phyloP scores from a whole-genome alignment of 495 filamentous ascomycete species.

The Tuber borchii region DNA sequence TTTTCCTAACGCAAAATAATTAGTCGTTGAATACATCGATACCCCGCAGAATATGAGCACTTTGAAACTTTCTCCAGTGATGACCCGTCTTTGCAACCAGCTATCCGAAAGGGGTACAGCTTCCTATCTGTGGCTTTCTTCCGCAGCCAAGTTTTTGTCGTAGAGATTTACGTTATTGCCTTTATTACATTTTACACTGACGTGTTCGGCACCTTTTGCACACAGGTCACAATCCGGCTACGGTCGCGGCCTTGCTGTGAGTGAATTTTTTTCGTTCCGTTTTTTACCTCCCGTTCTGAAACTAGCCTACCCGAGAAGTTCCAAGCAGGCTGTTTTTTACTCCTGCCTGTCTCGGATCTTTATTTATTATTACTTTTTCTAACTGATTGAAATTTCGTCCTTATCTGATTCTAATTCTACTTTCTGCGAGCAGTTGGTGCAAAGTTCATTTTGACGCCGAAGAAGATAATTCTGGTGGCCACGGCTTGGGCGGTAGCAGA shows the following conservation, averaged over 20 bases:
- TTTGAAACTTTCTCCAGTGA: conserved; percentile 33
- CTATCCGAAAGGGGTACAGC: conserved; percentile 27
- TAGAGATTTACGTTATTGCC: conserved; percentile 15
- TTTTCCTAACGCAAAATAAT: conserved; percentile 19
- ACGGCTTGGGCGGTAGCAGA: conserved; percentile 49
- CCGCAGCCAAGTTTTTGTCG: conserved; percentile 3
- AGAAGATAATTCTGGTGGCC: conserved; percentile 31
- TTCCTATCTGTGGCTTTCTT: conserved; percentile 11
- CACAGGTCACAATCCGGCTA: conserved; percentile 39
- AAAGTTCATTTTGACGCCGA: conserved; percentile 34
- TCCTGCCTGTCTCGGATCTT: not conserved
- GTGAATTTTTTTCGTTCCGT: conserved; percentile 9
- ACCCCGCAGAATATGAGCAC: conserved; percentile 37
- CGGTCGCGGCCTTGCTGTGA: conserved; percentile 40
- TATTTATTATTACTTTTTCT: not conserved
- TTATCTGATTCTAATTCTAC: conserved; percentile 4
- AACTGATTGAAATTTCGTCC: conserved; percentile 18
- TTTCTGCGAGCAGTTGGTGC: conserved; percentile 33
- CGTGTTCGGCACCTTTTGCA: not conserved
- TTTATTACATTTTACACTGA: conserved; percentile 2
- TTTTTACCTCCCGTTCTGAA: not conserved
- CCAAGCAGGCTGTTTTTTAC: not conserved
- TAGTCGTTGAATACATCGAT: conserved; percentile 39
- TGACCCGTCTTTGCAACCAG: conserved; percentile 35
- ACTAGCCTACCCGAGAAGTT: conserved; percentile 9